These are phyloP conservation scores for Solanum bulbocastanum DNA, from an alignment of 257 asterid species.

Conservation along the genomic window DNA sequence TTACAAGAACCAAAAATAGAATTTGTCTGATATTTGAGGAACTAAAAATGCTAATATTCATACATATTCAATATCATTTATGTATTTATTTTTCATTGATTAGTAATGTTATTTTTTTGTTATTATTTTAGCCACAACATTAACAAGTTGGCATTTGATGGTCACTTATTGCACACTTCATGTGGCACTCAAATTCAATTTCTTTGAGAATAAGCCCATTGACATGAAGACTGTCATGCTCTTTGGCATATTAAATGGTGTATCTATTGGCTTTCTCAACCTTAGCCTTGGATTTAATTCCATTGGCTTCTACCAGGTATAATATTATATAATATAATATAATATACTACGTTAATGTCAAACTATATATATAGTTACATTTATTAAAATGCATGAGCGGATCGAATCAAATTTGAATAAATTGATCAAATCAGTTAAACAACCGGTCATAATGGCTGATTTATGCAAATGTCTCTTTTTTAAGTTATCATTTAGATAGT, in stretches of 20 bases:
- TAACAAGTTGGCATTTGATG: conserved; percentile 95
- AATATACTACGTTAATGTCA: not conserved
- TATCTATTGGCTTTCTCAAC: conserved; percentile 85
- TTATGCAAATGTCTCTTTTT: not conserved
- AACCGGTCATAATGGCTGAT: not conserved
- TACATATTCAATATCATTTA: not conserved
- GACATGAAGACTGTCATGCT: conserved; percentile 55
- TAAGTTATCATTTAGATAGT: not conserved
- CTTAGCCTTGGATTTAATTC: conserved; percentile 90
- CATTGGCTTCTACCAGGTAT: conserved; percentile 87
- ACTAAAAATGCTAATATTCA: not conserved
- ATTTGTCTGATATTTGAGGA: not conserved
- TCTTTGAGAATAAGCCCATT: conserved; percentile 67
- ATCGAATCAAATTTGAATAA: not conserved
- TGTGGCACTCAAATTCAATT: conserved; percentile 56
- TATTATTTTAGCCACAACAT: conserved; percentile 66
- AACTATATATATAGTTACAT: not conserved
- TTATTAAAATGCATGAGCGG: not conserved
- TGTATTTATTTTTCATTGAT: not conserved
- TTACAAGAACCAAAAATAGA: not conserved
- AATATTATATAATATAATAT: too few species aligned
- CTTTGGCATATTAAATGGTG: conserved; percentile 72
- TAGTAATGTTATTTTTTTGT: not conserved
- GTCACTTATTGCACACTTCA: conserved; percentile 86
- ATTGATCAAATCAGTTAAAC: not conserved